phyloP scores from a whole-genome alignment of 1,284 basidiomycete genomes.

The Mycena sp. region DNA sequence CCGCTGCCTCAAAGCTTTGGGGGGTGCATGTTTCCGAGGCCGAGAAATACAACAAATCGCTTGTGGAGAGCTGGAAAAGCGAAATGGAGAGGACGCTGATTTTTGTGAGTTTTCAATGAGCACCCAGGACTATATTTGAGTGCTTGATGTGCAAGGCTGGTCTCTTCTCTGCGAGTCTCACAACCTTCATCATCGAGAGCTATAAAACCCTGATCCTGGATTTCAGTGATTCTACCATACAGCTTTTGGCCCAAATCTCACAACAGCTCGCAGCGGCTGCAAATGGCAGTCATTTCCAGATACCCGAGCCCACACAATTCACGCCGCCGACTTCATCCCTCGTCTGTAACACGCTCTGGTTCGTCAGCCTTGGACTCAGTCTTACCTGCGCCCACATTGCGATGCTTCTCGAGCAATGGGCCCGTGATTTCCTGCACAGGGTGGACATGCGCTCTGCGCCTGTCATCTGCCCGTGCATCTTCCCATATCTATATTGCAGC shows the following conservation, averaged over 20 bases:
- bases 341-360: not conserved
- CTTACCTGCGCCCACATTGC: slow-evolving; percentile 6
- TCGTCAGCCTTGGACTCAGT: slow-evolving; percentile 11
- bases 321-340: not conserved
- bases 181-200: slow-evolving; percentile 15
- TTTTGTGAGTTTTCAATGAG: slow-evolving; percentile 13
- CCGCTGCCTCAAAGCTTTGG: not conserved
- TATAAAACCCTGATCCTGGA: not conserved
- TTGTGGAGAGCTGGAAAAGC: slow-evolving; percentile 6
- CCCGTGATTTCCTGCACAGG: slow-evolving; percentile 1
- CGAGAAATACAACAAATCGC: slow-evolving; percentile 11
- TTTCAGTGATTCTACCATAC: not conserved
- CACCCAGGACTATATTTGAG: not conserved
- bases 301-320: not conserved
- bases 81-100: slow-evolving; percentile 8
- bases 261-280: not conserved
- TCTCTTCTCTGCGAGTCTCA: slow-evolving; percentile 18
- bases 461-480: not conserved
- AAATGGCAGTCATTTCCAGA: not conserved
- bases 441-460: not conserved
- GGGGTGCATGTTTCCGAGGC: slow-evolving; percentile 3
- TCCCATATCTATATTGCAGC: not conserved
- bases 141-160: slow-evolving; percentile 2
- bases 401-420: slow-evolving; percentile 12
- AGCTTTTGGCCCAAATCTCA: not conserved